These are phyloP conservation scores for Emergomyces africanus DNA, from an alignment of 2,329 filamentous ascomycete species.

Conservation along the genomic window DNA sequence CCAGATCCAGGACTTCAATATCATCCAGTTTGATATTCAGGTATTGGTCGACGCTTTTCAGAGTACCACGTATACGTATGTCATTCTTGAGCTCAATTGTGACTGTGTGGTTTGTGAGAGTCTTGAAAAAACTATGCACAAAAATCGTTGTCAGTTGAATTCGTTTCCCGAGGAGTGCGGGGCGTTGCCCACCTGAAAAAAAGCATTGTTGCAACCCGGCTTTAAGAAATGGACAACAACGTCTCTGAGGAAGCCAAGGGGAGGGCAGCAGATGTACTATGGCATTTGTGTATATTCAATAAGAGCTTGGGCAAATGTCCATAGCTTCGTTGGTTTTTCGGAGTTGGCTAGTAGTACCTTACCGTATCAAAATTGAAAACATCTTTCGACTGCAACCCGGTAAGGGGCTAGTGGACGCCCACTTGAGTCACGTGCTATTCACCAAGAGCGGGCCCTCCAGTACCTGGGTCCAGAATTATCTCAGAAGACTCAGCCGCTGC, in stretches of 20 bases:
- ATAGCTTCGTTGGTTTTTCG: too few relatives aligned
- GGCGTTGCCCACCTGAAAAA: conserved; percentile 37
- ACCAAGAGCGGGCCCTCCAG: too few relatives aligned
- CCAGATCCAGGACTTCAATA: conserved; percentile 80
- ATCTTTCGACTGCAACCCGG: too few relatives aligned
- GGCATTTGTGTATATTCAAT: conserved; percentile 5
- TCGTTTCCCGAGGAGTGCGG: background rate
- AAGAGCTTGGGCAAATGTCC: background rate
- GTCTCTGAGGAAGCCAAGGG: background rate
- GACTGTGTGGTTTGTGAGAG: conserved; percentile 91
- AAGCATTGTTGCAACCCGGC: conserved; percentile 29
- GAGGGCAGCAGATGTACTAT: background rate
- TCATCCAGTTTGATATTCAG: conserved; percentile 98
- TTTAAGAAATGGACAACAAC: background rate
- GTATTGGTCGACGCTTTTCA: conserved; percentile 98
- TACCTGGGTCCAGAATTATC: too few relatives aligned
- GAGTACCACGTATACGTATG: conserved; percentile 85
- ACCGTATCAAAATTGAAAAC: too few relatives aligned
- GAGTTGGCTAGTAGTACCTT: too few relatives aligned
- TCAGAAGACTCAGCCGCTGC: too few relatives aligned
- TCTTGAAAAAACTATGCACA: conserved; percentile 79
- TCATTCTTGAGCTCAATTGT: conserved; percentile 99
- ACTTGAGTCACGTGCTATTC: too few relatives aligned
- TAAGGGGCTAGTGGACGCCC: too few relatives aligned
- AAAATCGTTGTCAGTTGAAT: background rate